Conservation (phyloP, 2,329 filamentous ascomycete species). For the Zymoseptoria tritici region DNA sequence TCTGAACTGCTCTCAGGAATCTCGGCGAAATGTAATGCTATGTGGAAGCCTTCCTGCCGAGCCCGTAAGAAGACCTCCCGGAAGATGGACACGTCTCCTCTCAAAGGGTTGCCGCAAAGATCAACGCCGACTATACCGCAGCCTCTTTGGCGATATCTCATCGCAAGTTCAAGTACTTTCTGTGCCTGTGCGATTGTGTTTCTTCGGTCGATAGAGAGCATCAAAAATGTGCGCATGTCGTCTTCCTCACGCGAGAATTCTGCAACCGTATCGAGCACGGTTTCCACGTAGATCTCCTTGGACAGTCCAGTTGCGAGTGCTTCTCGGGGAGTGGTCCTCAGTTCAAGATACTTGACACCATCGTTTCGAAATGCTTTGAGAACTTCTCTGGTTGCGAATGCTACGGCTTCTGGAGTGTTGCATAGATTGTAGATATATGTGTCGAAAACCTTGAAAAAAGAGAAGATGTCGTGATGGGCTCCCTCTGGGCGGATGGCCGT, state of each 20-base stretch:
- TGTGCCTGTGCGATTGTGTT: slow-evolving; percentile 51
- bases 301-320: slow-evolving; percentile 49
- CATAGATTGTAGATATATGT: slow-evolving; percentile 72
- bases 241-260: slow-evolving; percentile 27
- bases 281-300: slow-evolving; percentile 56
- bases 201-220: slow-evolving; percentile 68
- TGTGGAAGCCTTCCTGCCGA: slow-evolving; percentile 46
- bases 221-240: slow-evolving; percentile 43
- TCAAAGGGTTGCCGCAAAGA: slow-evolving; percentile 67
- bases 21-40: slow-evolving; percentile 77
- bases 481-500: slow-evolving; percentile 52
- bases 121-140: slow-evolving; percentile 63
- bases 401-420: slow-evolving; percentile 48
- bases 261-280: slow-evolving; percentile 60
- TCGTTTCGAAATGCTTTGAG: slow-evolving; percentile 60
- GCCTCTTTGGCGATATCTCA: slow-evolving; percentile 39
- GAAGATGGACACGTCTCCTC: slow-evolving; percentile 55
- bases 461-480: slow-evolving; percentile 42
- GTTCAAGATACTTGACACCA: slow-evolving; percentile 69
- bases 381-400: slow-evolving; percentile 57
- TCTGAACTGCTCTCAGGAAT: slow-evolving; percentile 49
- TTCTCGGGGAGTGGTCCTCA: slow-evolving; percentile 69
- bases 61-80: slow-evolving; percentile 52
- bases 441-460: slow-evolving; percentile 72
- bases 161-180: slow-evolving; percentile 58